These are phyloP conservation scores for Pilatotrama ljubarskyi DNA, from an alignment of 768 basidiomycete species.

Conservation along the genomic window DNA sequence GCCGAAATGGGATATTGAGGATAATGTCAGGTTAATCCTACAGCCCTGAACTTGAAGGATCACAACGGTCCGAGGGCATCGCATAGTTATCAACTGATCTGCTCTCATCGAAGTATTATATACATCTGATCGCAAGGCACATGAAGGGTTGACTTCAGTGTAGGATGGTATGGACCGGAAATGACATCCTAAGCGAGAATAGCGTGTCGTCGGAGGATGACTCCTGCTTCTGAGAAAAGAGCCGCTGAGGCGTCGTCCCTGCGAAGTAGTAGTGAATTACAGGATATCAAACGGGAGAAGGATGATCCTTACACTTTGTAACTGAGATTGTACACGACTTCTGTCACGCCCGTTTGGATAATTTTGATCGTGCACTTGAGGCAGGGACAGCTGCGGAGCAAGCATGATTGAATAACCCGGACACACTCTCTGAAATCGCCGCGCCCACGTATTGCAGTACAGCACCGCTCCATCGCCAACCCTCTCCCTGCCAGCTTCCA, in stretches of 20 bases:
- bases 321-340: slow-evolving; percentile 91
- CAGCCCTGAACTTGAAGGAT: background rate
- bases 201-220: slow-evolving; percentile 73
- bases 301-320: slow-evolving; percentile 81
- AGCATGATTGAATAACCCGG: background rate
- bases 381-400: slow-evolving; percentile 81
- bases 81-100: background rate
- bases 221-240: slow-evolving; percentile 79
- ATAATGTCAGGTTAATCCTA: slow-evolving; percentile 34
- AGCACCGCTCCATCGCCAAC: slow-evolving; percentile 81
- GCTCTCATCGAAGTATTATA: background rate
- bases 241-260: slow-evolving; percentile 83
- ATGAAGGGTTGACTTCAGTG: background rate
- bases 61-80: background rate
- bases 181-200: slow-evolving; percentile 35
- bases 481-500: slow-evolving; percentile 92
- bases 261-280: slow-evolving; percentile 5
- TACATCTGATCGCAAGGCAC: background rate
- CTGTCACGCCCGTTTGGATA: slow-evolving; percentile 89
- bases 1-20: slow-evolving; percentile 61
- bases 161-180: background rate
- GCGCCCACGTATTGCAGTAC: slow-evolving; percentile 94
- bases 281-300: background rate
- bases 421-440: background rate
- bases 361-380: slow-evolving; percentile 97